Evolutionary conservation across 306 rosid species (phyloP).

Genomic region (Rubus parviflorus): DNA sequence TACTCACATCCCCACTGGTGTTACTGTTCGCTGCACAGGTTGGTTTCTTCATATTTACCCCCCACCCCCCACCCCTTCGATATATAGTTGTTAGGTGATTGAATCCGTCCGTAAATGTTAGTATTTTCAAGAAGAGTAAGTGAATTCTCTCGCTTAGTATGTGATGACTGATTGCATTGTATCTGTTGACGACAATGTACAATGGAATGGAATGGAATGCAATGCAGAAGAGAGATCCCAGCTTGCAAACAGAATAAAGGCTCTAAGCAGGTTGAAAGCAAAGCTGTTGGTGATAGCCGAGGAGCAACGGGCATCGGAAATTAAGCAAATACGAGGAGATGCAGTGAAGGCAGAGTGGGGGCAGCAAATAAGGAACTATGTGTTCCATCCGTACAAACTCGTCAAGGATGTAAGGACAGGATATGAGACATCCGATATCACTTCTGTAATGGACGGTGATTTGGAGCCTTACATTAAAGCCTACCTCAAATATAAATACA

Average conservation of each 20-base stretch:
- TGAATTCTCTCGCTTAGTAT: background rate
- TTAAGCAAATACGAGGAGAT: slow-evolving; percentile 93
- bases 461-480: slow-evolving; percentile 87
- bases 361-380: slow-evolving; percentile 92
- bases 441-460: slow-evolving; percentile 92
- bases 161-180: background rate
- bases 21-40: slow-evolving; percentile 96
- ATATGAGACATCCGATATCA: slow-evolving; percentile 67
- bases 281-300: slow-evolving; percentile 84
- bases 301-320: slow-evolving; percentile 89
- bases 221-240: slow-evolving; percentile 95
- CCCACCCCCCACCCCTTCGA: too few relatives aligned
- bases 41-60: background rate
- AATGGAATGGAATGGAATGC: background rate
- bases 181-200: background rate
- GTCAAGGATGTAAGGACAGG: slow-evolving; percentile 95
- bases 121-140: too few relatives aligned
- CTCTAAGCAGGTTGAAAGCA: slow-evolving; percentile 82
- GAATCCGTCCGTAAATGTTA: too few relatives aligned
- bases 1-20: slow-evolving; percentile 97
- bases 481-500: slow-evolving; percentile 76
- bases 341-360: slow-evolving; percentile 98
- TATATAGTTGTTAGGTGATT: too few relatives aligned
- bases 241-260: slow-evolving; percentile 80
- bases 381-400: slow-evolving; percentile 91